Conservation (phyloP, 208 protist species). For the Strigomonas culicis region DNA sequence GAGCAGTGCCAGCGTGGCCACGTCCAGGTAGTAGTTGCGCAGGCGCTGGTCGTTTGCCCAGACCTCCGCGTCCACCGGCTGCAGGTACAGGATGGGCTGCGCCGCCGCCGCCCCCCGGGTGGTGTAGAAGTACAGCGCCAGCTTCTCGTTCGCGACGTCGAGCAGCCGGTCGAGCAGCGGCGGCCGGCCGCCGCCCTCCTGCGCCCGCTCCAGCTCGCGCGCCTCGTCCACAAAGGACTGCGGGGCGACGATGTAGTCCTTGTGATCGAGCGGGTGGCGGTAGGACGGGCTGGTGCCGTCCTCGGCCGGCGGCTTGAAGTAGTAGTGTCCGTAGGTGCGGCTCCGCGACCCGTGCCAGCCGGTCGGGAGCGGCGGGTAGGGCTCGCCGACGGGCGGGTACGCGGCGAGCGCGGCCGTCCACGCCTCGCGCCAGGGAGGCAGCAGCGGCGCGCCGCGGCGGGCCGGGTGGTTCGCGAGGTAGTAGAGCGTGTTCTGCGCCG, state of each 20-base stretch:
- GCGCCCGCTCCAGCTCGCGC: constrained; percentile 20
- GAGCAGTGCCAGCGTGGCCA: constrained; percentile 48
- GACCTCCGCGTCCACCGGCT: constrained; percentile 22
- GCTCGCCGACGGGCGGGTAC: constrained; percentile 53
- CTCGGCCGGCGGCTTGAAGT: constrained; percentile 36
- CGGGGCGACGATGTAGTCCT: constrained; percentile 64
- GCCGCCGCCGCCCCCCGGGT: background rate
- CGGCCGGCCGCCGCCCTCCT: background rate
- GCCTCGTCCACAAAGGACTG: constrained; percentile 67
- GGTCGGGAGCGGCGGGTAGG: constrained; percentile 59
- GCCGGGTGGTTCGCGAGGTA: background rate
- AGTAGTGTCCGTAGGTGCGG: constrained; percentile 68
- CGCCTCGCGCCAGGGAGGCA: constrained; percentile 39
- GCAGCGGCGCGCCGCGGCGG: background rate
- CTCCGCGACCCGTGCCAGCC: constrained; percentile 53
- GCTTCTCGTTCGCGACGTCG: constrained; percentile 4
- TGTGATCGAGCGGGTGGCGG: constrained; percentile 55
- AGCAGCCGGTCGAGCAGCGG: background rate
- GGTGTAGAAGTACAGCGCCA: background rate
- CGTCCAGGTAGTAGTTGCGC: constrained; percentile 56
- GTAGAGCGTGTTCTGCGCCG: background rate
- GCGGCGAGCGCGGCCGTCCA: constrained; percentile 54
- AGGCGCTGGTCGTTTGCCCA: constrained; percentile 71
- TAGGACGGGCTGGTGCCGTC: constrained; percentile 24
- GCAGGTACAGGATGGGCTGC: background rate